phyloP scores from a whole-genome alignment of 1,284 basidiomycete species.

The Trametes hirsuta region DNA sequence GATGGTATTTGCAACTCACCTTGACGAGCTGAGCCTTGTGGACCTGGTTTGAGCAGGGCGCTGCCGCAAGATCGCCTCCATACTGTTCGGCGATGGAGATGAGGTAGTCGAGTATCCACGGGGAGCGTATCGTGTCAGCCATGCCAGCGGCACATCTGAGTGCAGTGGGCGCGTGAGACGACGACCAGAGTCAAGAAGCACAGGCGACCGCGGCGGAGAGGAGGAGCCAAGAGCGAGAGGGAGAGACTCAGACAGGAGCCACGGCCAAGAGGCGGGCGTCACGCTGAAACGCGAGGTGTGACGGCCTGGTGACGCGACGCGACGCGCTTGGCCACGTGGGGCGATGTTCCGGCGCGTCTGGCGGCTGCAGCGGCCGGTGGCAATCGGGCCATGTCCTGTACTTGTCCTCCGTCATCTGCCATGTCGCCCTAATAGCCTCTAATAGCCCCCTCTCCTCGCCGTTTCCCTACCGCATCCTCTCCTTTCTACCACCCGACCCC shows the following conservation, averaged over 20 bases:
- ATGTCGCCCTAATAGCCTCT: slow-evolving; percentile 5
- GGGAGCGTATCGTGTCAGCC: slow-evolving; percentile 43
- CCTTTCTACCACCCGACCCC: neutral
- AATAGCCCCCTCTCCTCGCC: too few relatives aligned
- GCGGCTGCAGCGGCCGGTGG: neutral
- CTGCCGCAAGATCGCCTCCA: slow-evolving; percentile 46
- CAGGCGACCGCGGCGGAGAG: neutral
- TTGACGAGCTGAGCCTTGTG: slow-evolving; percentile 59
- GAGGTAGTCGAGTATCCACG: slow-evolving; percentile 60
- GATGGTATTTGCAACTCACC: slow-evolving; percentile 33
- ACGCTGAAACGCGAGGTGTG: neutral
- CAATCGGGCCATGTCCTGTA: neutral
- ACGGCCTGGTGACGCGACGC: slow-evolving; percentile 23
- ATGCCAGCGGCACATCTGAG: slow-evolving; percentile 28
- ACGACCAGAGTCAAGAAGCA: neutral
- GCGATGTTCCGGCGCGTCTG: neutral
- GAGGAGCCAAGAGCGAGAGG: neutral
- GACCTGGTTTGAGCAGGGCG: slow-evolving; percentile 37
- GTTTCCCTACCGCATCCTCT: neutral
- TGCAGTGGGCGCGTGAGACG: neutral
- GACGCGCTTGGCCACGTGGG: slow-evolving; percentile 5
- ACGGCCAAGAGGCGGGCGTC: neutral
- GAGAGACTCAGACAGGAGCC: neutral
- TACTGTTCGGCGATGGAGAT: slow-evolving; percentile 48
- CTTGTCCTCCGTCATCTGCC: neutral